A percentile compares a stretch with the other conserved stretches of the same genome.
These are phyloP conservation scores for Stephanodiscus triporus DNA, from an alignment of 108 stramenopile species.

Conservation along the genomic window DNA sequence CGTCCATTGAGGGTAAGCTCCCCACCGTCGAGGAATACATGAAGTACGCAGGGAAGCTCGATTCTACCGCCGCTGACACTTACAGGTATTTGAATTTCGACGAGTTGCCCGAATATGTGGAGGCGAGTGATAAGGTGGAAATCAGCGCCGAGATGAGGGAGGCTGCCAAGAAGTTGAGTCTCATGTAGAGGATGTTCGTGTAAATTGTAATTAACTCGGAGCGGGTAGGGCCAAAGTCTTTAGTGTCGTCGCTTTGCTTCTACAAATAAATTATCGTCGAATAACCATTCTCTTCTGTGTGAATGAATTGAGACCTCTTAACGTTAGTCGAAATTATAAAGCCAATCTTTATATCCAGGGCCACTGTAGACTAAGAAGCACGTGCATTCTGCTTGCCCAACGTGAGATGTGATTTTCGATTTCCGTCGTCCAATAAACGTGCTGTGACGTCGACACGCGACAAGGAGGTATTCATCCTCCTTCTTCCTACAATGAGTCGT, in stretches of 20 bases:
- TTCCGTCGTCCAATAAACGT: no score
- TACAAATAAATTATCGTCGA: background rate
- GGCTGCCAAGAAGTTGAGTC: constrained; percentile 76
- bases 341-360: no score
- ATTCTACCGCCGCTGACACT: constrained; percentile 90
- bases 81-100: constrained; percentile 97
- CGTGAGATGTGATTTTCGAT: no score
- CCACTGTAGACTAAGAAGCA: no score
- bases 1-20: constrained; percentile 84
- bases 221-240: background rate
- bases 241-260: background rate
- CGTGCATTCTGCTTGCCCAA: no score
- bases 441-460: no score
- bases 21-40: constrained; percentile 91
- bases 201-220: background rate
- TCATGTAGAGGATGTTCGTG: constrained; percentile 22
- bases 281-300: background rate
- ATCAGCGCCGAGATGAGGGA: constrained; percentile 89
- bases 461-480: no score
- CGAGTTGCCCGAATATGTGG: constrained; percentile 88
- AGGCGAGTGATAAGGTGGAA: constrained; percentile 78
- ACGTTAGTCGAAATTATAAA: no score
- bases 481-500: no score
- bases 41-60: constrained; percentile 78
- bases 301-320: background rate